Percentiles rank a stretch among this genome's conserved stretches.
Conservation (phyloP, 768 basidiomycete species). For the Tricholoma saponaceum region DNA sequence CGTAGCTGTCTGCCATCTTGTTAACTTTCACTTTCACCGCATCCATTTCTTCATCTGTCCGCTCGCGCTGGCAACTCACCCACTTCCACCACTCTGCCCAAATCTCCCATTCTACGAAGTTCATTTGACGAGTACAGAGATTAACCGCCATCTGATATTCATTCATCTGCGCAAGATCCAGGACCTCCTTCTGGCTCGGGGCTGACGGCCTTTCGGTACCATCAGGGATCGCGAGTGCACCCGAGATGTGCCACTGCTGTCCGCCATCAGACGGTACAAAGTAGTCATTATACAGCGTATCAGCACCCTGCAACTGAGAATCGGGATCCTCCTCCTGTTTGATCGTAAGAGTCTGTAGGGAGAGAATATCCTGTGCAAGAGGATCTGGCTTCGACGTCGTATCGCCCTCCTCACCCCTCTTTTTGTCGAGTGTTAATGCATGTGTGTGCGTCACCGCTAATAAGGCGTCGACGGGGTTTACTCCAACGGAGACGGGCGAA, state of each 20-base stretch:
- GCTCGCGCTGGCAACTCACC: not conserved
- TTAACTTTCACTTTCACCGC: no score
- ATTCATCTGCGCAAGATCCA: not conserved
- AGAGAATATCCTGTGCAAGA: not conserved
- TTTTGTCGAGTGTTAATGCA: not conserved
- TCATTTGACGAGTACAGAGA: not conserved
- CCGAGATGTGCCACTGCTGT: not conserved
- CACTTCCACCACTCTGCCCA: conserved; percentile 1
- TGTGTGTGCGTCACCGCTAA: not conserved
- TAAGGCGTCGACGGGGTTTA: not conserved
- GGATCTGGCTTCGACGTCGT: not conserved
- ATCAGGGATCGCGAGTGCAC: no score
- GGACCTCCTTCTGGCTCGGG: no score
- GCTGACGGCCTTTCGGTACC: no score
- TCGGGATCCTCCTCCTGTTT: not conserved
- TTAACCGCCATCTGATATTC: not conserved
- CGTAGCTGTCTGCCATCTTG: no score
- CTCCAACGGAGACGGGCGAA: not conserved
- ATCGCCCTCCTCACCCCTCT: no score
- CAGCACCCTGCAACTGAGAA: not conserved
- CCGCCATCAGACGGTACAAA: not conserved
- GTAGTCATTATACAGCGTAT: not conserved
- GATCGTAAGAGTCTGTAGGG: not conserved
- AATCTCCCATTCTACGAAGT: not conserved
- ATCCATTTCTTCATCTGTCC: not conserved